Conservation (phyloP, 2,329 filamentous ascomycete genomes). For the Zarea fungicola region DNA sequence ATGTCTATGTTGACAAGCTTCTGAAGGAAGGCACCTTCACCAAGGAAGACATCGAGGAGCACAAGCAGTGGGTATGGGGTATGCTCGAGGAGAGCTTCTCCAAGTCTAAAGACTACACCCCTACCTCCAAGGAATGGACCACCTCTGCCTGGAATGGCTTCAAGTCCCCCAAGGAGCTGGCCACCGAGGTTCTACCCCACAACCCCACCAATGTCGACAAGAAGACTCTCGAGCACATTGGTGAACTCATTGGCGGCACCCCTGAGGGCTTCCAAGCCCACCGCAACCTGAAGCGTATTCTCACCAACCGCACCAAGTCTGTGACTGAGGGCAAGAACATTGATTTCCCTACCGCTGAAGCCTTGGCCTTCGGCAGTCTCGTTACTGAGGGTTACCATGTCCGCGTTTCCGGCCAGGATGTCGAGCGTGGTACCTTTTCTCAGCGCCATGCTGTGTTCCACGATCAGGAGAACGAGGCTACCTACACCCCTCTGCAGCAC, state of each 20-base stretch:
- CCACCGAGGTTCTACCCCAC: conserved; percentile 89
- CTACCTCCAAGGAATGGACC: conserved; percentile 95
- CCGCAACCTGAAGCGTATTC: conserved; percentile 95
- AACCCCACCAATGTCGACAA: conserved; percentile 74
- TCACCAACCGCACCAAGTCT: conserved; percentile 83
- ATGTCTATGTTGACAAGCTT: conserved; percentile 88
- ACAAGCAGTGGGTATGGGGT: conserved; percentile 99
- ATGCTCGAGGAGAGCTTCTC: conserved; percentile 98
- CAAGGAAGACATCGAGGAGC: conserved; percentile 95
- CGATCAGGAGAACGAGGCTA: conserved; percentile 90
- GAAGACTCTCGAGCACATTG: conserved; percentile 74
- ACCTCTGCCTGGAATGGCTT: conserved; percentile 99
- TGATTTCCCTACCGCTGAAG: conserved; percentile 96
- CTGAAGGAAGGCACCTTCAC: conserved; percentile 91
- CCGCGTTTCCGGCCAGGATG: conserved; percentile 95
- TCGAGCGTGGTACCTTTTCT: conserved; percentile 98
- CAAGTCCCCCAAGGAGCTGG: conserved; percentile 97
- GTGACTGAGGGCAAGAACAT: conserved; percentile 90
- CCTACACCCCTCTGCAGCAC: conserved; percentile 88
- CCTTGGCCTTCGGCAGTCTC: conserved; percentile 86
- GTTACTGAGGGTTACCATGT: conserved; percentile 94
- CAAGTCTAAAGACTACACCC: conserved; percentile 95
- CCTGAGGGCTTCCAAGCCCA: conserved; percentile 87
- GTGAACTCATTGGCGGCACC: conserved; percentile 67
- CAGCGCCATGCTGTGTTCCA: conserved; percentile 96